Percentiles rank a stretch among this genome's conserved stretches.
Evolutionary conservation across 2,329 filamentous ascomycete genomes (phyloP).

Genomic region (Botrytis elliptica): DNA sequence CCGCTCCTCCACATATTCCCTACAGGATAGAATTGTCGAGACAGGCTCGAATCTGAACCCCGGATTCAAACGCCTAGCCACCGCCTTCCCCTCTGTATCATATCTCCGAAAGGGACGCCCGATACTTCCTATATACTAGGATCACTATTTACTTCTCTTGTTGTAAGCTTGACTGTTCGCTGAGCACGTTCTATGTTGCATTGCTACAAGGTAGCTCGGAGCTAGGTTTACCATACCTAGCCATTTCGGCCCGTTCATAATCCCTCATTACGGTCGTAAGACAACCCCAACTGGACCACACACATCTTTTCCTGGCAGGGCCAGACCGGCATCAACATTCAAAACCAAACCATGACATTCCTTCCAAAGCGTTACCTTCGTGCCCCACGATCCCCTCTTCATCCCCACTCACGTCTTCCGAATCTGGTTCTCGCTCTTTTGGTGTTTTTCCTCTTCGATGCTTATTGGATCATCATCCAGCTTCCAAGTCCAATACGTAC

Average conservation of each 20-base stretch:
- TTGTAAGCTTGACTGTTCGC: neutral
- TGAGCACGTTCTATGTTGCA: neutral
- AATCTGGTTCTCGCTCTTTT: neutral
- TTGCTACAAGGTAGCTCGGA: conserved; percentile 9
- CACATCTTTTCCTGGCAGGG: neutral
- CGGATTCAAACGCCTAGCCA: neutral
- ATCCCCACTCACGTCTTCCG: conserved; percentile 8
- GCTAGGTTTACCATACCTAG: neutral
- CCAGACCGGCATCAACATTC: neutral
- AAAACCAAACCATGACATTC: conserved; percentile 8
- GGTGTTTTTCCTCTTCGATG: neutral
- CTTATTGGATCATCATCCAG: conserved; percentile 8
- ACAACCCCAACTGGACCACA: neutral
- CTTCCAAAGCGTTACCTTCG: conserved; percentile 14
- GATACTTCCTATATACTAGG: neutral
- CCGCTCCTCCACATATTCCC: neutral
- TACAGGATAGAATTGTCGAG: neutral
- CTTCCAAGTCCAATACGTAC: conserved; percentile 12
- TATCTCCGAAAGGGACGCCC: neutral
- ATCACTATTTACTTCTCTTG: neutral
- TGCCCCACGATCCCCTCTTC: conserved; percentile 12
- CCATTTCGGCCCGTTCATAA: neutral
- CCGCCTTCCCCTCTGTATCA: neutral
- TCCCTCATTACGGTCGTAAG: neutral
- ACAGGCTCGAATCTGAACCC: neutral